Evolutionary conservation across 169 alveolate species (phyloP), one percentile per base, ranked within the genome.

Genomic region (Theileria orientalis): DNA sequence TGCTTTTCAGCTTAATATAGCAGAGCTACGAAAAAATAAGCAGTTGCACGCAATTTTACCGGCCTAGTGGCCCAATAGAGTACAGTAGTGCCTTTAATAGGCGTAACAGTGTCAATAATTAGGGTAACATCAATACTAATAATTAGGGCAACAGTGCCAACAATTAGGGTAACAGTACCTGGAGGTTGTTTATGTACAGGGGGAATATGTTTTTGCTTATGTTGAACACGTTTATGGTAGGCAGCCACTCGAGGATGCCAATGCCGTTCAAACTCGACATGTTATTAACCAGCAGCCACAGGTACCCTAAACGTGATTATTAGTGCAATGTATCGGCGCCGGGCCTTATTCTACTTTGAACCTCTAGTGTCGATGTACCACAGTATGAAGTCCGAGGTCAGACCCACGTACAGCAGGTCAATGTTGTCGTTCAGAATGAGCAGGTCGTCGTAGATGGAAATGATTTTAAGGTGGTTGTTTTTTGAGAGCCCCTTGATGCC

Each of bases 351-450:
- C 16, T 27, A 16, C 5, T 16, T 56, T 69, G 9, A n/a, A 77
- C 86, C 79, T 3, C 47, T 27, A 33, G 82, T 64, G 42, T 77
- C 86, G 29, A 47, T 70, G 9, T 64, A 46, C 86, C 86, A 77
- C 47, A 70, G 68, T 40, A 54, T 70, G 11, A 59, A 74, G 44
- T 77, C 76, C 30, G 85, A 76, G 21, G 64, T 67, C 59, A 41
- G 8, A 41, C 49, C 49, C 19, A 41, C 14, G 11, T 47, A 27
- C 21, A n/a, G 16, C 75, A 51, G 33, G 69, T 41, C 70, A 66
- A 63, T 8, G 75, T 21, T 0, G 69, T 63, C 16, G 59, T 44
- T 57, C 61, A 42, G 44, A 21, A 75, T 69, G 44, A 79, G 62
- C 23, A 64, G 33, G 40, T 79, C 87, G 25, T 70, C 69, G 66